Conservation (phyloP, 106 monocot species). For the Apostasia ramifera region DNA sequence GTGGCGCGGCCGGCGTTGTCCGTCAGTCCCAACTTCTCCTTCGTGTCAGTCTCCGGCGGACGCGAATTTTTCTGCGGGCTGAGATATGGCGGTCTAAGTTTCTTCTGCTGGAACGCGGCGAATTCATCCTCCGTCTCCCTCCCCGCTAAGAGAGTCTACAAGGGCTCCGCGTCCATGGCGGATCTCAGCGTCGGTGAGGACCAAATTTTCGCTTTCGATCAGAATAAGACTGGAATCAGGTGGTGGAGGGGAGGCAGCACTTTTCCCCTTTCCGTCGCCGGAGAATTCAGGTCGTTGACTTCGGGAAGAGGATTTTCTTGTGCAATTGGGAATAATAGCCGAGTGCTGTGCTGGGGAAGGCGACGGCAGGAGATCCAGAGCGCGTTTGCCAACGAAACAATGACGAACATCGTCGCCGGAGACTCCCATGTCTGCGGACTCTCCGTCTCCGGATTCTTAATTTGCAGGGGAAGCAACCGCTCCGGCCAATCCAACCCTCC, state of each 20-base stretch:
- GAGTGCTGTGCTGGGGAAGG: constrained; percentile 59
- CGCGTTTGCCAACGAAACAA: constrained; percentile 27
- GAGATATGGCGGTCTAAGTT: constrained; percentile 20
- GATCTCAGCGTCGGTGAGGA: constrained; percentile 55
- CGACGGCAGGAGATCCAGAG: constrained; percentile 13
- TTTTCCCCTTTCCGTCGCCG: constrained; percentile 24
- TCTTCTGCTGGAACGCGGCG: constrained; percentile 62
- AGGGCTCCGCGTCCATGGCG: constrained; percentile 14
- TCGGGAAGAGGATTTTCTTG: constrained; percentile 73
- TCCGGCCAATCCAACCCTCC: constrained; percentile 29
- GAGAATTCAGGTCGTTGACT: constrained; percentile 52
- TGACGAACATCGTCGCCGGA: constrained; percentile 59
- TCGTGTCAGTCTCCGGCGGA: constrained; percentile 41
- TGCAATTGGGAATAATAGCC: constrained; percentile 24
- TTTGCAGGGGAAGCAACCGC: constrained; percentile 41
- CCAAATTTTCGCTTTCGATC: constrained; percentile 49
- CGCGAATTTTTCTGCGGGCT: constrained; percentile 38
- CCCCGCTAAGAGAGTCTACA: constrained; percentile 59
- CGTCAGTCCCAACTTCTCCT: constrained; percentile 24
- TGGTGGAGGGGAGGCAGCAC: constrained; percentile 47
- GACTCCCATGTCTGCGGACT: constrained; percentile 61
- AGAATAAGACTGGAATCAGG: constrained; percentile 9
- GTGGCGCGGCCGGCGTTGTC: constrained; percentile 2
- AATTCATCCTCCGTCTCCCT: not conserved
- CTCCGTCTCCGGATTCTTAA: constrained; percentile 17